Conservation (phyloP, 768 basidiomycete genomes). For the Podaxis carcinomalis region DNA sequence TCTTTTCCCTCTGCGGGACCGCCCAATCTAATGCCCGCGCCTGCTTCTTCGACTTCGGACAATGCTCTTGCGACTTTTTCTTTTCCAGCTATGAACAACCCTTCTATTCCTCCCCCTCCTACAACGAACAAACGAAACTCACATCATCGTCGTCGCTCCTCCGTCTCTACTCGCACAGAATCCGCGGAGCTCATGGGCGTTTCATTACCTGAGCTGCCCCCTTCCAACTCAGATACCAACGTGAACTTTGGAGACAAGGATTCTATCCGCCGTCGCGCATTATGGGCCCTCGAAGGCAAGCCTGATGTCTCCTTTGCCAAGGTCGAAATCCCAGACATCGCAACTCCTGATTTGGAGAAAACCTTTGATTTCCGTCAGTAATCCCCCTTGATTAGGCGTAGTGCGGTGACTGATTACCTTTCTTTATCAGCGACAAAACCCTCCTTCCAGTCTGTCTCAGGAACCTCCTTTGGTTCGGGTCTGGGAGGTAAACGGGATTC, state of each 20-base stretch:
- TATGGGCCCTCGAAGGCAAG: constrained; percentile 86
- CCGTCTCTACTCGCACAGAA: constrained; percentile 85
- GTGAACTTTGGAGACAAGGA: constrained; percentile 69
- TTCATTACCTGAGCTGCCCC: constrained; percentile 60
- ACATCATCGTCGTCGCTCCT: constrained; percentile 81
- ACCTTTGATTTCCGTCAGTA: constrained; percentile 67
- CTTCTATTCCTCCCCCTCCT: constrained; percentile 23
- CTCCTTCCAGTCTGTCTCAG: constrained; percentile 43
- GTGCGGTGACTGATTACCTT: not conserved
- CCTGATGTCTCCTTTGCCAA: constrained; percentile 64
- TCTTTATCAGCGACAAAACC: constrained; percentile 50
- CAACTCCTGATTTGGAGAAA: constrained; percentile 52
- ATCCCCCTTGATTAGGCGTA: constrained; percentile 14
- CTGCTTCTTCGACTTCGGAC: constrained; percentile 17
- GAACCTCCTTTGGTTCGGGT: not conserved
- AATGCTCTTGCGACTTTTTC: constrained; percentile 14
- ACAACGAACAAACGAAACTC: constrained; percentile 56
- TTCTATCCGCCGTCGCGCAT: constrained; percentile 76
- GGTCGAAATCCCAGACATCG: constrained; percentile 82
- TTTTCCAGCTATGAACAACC: constrained; percentile 18
- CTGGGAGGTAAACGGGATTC: constrained; percentile 70
- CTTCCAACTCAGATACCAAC: constrained; percentile 60
- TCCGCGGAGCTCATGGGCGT: constrained; percentile 91
- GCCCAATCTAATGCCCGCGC: constrained; percentile 21
- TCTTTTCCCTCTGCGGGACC: constrained; percentile 35